Evolutionary conservation across 2,329 filamentous ascomycete species (phyloP), one percentile per base, ranked within the genome.

Genomic region (Paradendryphiella salina): DNA sequence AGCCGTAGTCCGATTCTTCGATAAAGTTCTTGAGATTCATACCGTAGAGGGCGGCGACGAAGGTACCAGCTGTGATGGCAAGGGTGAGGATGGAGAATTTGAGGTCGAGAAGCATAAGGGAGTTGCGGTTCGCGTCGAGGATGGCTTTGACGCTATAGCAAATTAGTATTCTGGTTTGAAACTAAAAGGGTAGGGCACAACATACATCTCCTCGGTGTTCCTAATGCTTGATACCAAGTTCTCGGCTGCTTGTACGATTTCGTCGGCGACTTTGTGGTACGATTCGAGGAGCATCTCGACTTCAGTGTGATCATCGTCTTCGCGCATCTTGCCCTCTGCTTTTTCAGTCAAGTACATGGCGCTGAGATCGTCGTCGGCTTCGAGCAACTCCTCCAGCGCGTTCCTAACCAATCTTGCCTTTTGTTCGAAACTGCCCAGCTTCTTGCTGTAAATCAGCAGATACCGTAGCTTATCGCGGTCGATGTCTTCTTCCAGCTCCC

Each of bases 11-110:
- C 1, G 89, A 92, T 71, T 97, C 93, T 77, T 99, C 94, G 64
- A 97, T 90, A 74, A 96, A 97, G 75, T 97, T 97, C 71, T 96
- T 95, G 59, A 99, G 79, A 77, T 99, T 99, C 92, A 97, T 97
- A 64, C 94, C 94, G 80, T 97, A 99, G n/a, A 99, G 85, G n/a
- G 92, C 92, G 7, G 94, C 95, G 65, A 96, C 82, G 70, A 97
- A 95, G 41, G 94, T 96, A 47, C 94, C 94, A 70, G 92, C 90
- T 46, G 90, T 93, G 39, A 97, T 85, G n/a, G 92, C 91, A 4
- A 99, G 83, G 1, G 94, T 97, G 50, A 91, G 90, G 53, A 99
- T 92, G 69, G 89, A 94, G 77, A 97, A 96, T 71, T 96, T 96
- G 63, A 99, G 85, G 59, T 97, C 94, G 26, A 97, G 83, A 14